Conservation (phyloP, 2,329 filamentous ascomycete genomes). For the Pseudogymnoascus verrucosus region DNA sequence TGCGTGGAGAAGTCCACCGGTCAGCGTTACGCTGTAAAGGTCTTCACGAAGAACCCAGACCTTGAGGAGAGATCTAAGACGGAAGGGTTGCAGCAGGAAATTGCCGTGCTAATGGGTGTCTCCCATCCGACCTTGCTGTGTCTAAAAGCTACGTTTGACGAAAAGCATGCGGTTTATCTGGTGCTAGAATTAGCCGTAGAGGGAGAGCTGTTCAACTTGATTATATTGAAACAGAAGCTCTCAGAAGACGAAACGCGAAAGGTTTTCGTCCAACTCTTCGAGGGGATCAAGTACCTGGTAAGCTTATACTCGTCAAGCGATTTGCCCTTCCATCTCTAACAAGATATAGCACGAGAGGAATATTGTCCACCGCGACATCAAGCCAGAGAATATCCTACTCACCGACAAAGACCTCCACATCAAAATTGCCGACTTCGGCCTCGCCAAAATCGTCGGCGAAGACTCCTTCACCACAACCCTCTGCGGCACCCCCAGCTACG, state of each 20-base stretch:
- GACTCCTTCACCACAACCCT: slow-evolving; percentile 96
- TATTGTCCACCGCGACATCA: slow-evolving; percentile 96
- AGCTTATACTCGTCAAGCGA: slow-evolving; percentile 26
- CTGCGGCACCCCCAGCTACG: slow-evolving; percentile 94
- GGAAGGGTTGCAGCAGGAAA: slow-evolving; percentile 87
- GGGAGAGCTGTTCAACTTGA: slow-evolving; percentile 93
- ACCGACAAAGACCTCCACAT: slow-evolving; percentile 77
- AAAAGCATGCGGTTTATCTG: slow-evolving; percentile 81
- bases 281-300: slow-evolving; percentile 92
- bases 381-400: slow-evolving; percentile 91
- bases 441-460: slow-evolving; percentile 97
- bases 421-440: slow-evolving; percentile 91
- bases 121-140: slow-evolving; percentile 90
- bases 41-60: slow-evolving; percentile 81
- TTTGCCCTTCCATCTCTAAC: slow-evolving; percentile 22
- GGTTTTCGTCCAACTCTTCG: slow-evolving; percentile 84
- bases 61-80: slow-evolving; percentile 75
- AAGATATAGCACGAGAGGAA: slow-evolving; percentile 76
- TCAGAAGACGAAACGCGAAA: slow-evolving; percentile 76
- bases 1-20: slow-evolving; percentile 82
- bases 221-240: slow-evolving; percentile 83
- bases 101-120: slow-evolving; percentile 93
- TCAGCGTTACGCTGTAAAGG: slow-evolving; percentile 81
- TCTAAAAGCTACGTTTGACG: slow-evolving; percentile 90
- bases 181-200: slow-evolving; percentile 85